A percentile compares a stretch with the other conserved stretches of the same genome.
Evolutionary conservation across 805 yeast species (phyloP).

Genomic region (Vanderwaltozyma verrucispora): DNA sequence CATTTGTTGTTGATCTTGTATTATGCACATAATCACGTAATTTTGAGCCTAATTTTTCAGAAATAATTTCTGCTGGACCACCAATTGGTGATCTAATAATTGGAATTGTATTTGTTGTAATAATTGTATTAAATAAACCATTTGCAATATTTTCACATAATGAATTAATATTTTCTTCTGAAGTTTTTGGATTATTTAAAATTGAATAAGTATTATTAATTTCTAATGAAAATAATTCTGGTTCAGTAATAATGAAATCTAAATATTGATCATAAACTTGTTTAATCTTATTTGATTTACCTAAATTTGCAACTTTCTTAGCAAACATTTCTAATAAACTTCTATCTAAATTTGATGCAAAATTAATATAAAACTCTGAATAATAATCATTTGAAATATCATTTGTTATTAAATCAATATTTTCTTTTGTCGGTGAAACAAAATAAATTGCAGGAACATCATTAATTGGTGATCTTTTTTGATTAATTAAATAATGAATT

Average conservation of each 20-base stretch:
- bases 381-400: slow-evolving; percentile 72
- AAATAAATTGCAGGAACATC: slow-evolving; percentile 95
- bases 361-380: slow-evolving; percentile 72
- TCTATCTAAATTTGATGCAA: slow-evolving; percentile 70
- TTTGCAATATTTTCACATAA: slow-evolving; percentile 63
- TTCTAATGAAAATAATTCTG: slow-evolving; percentile 76
- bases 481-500: slow-evolving; percentile 64
- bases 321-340: slow-evolving; percentile 83
- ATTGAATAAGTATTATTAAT: slow-evolving; percentile 51
- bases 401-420: slow-evolving; percentile 54
- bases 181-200: slow-evolving; percentile 59
- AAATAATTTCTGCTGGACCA: slow-evolving; percentile 93
- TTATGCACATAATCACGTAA: slow-evolving; percentile 80
- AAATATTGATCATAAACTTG: slow-evolving; percentile 93
- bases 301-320: slow-evolving; percentile 60
- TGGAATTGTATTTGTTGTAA: slow-evolving; percentile 75
- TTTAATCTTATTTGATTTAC: slow-evolving; percentile 59
- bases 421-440: slow-evolving; percentile 75
- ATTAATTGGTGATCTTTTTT: slow-evolving; percentile 72
- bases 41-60: slow-evolving; percentile 73
- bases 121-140: slow-evolving; percentile 70
- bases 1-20: slow-evolving; percentile 27
- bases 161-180: slow-evolving; percentile 62
- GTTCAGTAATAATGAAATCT: slow-evolving; percentile 88
- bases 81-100: slow-evolving; percentile 84